phyloP scores from a whole-genome alignment of 495 filamentous ascomycete genomes.

The Neurospora sp. region DNA sequence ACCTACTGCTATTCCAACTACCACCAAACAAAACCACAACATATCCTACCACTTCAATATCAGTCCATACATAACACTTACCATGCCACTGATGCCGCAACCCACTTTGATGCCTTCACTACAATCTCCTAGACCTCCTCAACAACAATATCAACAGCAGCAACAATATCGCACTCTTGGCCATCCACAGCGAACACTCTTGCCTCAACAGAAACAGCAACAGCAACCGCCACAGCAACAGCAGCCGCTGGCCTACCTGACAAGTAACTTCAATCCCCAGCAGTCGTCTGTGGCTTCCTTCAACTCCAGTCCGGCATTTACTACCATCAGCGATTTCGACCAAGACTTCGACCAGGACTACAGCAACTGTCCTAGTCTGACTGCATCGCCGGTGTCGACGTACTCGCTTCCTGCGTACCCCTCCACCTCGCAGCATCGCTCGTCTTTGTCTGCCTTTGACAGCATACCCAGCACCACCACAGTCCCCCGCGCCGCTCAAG shows the following conservation, averaged over 20 bases:
- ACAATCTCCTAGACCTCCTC: background rate
- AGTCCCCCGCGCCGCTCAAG: conserved; percentile 14
- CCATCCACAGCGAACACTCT: background rate
- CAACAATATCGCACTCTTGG: background rate
- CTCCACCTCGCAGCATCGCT: conserved; percentile 10
- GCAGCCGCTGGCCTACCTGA: background rate
- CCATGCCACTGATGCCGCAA: background rate
- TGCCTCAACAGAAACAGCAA: background rate
- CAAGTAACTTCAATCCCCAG: background rate
- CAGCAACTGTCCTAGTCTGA: conserved; percentile 11
- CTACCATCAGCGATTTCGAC: conserved; percentile 8
- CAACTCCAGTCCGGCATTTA: background rate
- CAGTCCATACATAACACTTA: background rate
- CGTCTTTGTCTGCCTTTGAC: conserved; percentile 33
- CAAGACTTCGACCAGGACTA: conserved; percentile 14
- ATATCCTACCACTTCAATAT: background rate
- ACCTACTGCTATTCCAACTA: background rate
- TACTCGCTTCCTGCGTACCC: conserved; percentile 21
- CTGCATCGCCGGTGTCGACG: conserved; percentile 24
- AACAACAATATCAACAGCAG: background rate
- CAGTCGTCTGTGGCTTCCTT: background rate
- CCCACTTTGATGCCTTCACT: background rate
- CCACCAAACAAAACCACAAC: background rate
- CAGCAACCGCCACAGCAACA: background rate
- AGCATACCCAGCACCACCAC: conserved; percentile 24